Evolutionary conservation across 2,329 filamentous ascomycete genomes (phyloP).

Genomic region (Xylaria multiplex): DNA sequence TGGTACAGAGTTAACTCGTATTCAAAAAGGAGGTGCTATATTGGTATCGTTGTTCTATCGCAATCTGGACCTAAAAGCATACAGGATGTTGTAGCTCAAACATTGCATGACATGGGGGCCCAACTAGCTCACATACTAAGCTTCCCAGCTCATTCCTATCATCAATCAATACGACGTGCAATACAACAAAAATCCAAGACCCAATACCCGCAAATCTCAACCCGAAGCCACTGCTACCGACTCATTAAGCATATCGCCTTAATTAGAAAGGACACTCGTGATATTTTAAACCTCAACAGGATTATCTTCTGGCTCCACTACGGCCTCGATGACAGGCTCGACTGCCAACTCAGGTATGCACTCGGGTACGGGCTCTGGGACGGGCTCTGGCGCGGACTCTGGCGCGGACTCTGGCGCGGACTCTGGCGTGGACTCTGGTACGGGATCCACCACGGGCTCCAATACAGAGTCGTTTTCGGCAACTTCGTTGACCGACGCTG

Average conservation of each 20-base stretch:
- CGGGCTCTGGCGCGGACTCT: background rate
- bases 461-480: background rate
- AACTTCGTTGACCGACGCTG: background rate
- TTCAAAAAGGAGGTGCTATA: slow-evolving; percentile 33
- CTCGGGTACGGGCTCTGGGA: background rate
- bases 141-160: slow-evolving; percentile 9
- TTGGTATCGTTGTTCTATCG: slow-evolving; percentile 47
- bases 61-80: slow-evolving; percentile 37
- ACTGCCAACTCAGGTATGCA: background rate
- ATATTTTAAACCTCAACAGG: slow-evolving; percentile 14
- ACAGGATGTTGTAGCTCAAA: slow-evolving; percentile 8
- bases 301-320: slow-evolving; percentile 12
- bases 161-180: slow-evolving; percentile 25
- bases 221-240: slow-evolving; percentile 1
- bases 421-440: background rate
- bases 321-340: background rate
- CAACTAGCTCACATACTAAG: slow-evolving; percentile 5
- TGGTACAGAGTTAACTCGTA: background rate
- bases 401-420: background rate
- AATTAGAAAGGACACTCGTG: background rate
- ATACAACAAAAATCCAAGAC: slow-evolving; percentile 10
- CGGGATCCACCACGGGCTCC: background rate
- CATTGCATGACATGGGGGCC: slow-evolving; percentile 8
- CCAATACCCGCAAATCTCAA: background rate
- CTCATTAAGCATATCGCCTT: slow-evolving; percentile 21